Base-by-base conservation (phyloP, 2,329 filamentous ascomycete genomes). In the Colletotrichum sp. region DNA sequence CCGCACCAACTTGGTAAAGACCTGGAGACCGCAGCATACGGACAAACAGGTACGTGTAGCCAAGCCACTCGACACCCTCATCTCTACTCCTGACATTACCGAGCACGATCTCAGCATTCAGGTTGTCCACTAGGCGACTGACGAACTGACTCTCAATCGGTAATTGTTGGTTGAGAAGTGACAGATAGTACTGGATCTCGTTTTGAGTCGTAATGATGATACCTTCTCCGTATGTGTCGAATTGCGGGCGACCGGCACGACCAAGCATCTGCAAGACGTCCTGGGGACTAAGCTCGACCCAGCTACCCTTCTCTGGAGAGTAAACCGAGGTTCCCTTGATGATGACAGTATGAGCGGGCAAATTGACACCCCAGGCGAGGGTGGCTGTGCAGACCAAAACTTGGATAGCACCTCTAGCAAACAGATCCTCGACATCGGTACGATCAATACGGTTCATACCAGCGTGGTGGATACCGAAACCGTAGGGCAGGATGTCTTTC, bases 251-350 rank as follows among this genome's bases (percentile, higher is more conserved):
- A 83, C 97, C 97, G 70, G 97, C 98, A 90, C 97, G 96, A 82
- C 97, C 97, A 81, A 99, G 92, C 98, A 99, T 99, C 85, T 99
- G 97, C 67, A 99, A 89, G 44, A 99, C 96, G 86, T 99, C 97
- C 84, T 99, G 97, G 15, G 97, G 97, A 82, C 96, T 98, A 70
- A 99, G 87, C 84, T 99, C 98, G 24, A 99, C 96, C 96, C 97
- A 99, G 84, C 95, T 97, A 88, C 97, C 97, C 88, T 98, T 99
- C 84, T 99, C 97, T 0, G 97, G 97, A 0, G 97, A 99, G 86
- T 99, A 99, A 24, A 99, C 94, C 82, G 98, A 96, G 1, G 97
- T 99, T 71, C 97, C 97, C 86, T 99, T 99, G 88, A 99, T 99
- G 82, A 99, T 96, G 82, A 99, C 97, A 1, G 97, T 99, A 82